Base-by-base conservation (phyloP, 345 rosid genomes). In the Eucalyptus regnans region DNA sequence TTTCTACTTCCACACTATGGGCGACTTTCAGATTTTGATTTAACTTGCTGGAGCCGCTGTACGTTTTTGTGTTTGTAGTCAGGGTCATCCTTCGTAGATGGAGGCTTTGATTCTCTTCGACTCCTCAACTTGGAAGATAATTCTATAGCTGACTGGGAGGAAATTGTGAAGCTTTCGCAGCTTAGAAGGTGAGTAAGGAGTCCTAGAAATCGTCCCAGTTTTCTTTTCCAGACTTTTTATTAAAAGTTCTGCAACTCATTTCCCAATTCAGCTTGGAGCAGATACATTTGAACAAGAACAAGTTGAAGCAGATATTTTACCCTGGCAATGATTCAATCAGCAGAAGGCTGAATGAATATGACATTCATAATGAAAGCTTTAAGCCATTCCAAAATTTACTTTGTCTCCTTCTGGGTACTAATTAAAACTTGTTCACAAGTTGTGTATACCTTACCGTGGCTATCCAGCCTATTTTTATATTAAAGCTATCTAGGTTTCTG, bases 111-210 rank as follows among this genome's bases (percentile, higher is more conserved):
- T 71, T 93, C 94, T 90, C 93, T 98, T 88, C 94, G 92, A 87
- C 94, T 98, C 92, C 91, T 98, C 91, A 98, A 98, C 92, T 91
- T 98, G 93, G 99, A 98, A 88, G 94, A 97, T 90, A 98, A 97
- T 89, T 92, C 93, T 89, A 92, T 98, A 87, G 93, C 93, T 80
- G 98, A 97, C 37, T 96, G 99, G 99, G 91, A 89, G 89, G 98
- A 98, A 92, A 92, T 98, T 91, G 87, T 94, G 85, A 97, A 96
- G 92, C 95, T 96, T 88, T 95, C 97, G 44, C 90, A 94, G 89
- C 91, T 98, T 90, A 93, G 91, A 93, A 95, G 99, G 99, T 96
- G 54, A 92, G 96, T 87, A 46, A 71, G 88, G 79, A 56, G 58
- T 86, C 88, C 52, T 46, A 48, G 11, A 48, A 44, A 60, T 56